A percentile compares a stretch with the other conserved stretches of the same genome.
phyloP scores from a whole-genome alignment of 768 basidiomycete genomes.

The Trametes villosa region DNA sequence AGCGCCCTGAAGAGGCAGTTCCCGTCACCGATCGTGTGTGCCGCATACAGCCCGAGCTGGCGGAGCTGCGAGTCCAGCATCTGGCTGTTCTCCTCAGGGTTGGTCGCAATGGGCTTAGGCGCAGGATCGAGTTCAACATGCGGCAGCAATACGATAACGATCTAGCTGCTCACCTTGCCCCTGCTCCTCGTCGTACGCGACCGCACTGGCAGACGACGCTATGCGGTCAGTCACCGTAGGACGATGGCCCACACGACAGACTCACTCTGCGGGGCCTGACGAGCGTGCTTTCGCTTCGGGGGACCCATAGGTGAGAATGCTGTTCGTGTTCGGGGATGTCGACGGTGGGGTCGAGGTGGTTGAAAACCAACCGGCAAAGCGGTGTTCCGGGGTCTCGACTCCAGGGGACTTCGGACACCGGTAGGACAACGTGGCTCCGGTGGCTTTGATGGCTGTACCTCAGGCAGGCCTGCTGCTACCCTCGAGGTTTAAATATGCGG shows the following conservation, averaged over 20 bases:
- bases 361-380: slow-evolving; percentile 40
- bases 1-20: slow-evolving; percentile 94
- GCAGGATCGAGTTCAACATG: slow-evolving; percentile 9
- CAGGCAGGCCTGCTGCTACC: background rate
- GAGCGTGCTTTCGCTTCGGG: slow-evolving; percentile 45
- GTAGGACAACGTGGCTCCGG: slow-evolving; percentile 5
- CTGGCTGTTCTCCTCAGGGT: slow-evolving; percentile 67
- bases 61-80: slow-evolving; percentile 75
- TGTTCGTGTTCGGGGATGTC: slow-evolving; percentile 25
- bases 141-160: slow-evolving; percentile 11
- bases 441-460: background rate
- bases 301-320: slow-evolving; percentile 42
- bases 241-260: slow-evolving; percentile 23
- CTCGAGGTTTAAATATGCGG: too few relatives aligned
- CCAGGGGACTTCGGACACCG: slow-evolving; percentile 34
- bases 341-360: slow-evolving; percentile 21
- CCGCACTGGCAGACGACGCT: slow-evolving; percentile 46
- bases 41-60: slow-evolving; percentile 83
- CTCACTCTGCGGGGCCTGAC: slow-evolving; percentile 45
- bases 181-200: slow-evolving; percentile 61
- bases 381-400: slow-evolving; percentile 33
- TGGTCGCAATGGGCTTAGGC: slow-evolving; percentile 36
- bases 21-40: slow-evolving; percentile 84
- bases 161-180: slow-evolving; percentile 51
- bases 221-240: slow-evolving; percentile 29